Evolutionary conservation across 352 stramenopile species (phyloP).

Genomic region (Phytophthora litchii): DNA sequence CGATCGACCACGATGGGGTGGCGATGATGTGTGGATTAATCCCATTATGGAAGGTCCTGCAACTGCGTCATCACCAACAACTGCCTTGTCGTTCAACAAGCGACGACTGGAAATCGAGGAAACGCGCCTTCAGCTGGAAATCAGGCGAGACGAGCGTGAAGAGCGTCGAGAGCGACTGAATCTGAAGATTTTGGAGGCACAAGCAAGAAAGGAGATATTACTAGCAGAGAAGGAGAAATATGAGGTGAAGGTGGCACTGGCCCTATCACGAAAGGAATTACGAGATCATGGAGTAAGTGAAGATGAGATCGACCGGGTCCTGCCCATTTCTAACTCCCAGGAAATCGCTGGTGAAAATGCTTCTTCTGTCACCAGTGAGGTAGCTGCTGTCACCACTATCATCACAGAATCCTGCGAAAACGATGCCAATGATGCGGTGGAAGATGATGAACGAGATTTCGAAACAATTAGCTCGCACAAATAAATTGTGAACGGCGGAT

Average conservation of each 20-base stretch:
- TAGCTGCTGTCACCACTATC: no score
- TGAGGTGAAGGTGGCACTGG: conserved; percentile 50
- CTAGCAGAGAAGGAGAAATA: conserved; percentile 51
- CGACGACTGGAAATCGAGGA: conserved; percentile 63
- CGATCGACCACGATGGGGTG: conserved; percentile 2
- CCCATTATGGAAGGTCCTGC: not conserved
- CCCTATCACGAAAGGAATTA: conserved; percentile 59
- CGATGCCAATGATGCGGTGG: not conserved
- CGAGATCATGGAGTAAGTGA: conserved; percentile 53
- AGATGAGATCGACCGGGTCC: conserved; percentile 57
- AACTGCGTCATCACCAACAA: not conserved
- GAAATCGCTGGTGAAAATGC: not conserved
- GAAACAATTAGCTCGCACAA: not conserved
- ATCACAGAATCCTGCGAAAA: no score
- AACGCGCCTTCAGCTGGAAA: conserved; percentile 56
- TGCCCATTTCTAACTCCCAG: conserved; percentile 36
- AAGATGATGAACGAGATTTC: not conserved
- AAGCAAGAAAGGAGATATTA: conserved; percentile 46
- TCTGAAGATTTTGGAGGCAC: conserved; percentile 52
- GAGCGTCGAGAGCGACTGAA: conserved; percentile 44
- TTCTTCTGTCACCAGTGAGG: not conserved
- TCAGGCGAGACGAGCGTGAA: conserved; percentile 48
- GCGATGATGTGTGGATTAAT: conserved; percentile 36
- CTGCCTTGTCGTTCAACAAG: conserved; percentile 32
- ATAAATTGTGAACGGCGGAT: not conserved